Evolutionary conservation across 2,329 filamentous ascomycete species (phyloP), one percentile per base, ranked within the genome.

Genomic region (Fusarium sarcochroum): DNA sequence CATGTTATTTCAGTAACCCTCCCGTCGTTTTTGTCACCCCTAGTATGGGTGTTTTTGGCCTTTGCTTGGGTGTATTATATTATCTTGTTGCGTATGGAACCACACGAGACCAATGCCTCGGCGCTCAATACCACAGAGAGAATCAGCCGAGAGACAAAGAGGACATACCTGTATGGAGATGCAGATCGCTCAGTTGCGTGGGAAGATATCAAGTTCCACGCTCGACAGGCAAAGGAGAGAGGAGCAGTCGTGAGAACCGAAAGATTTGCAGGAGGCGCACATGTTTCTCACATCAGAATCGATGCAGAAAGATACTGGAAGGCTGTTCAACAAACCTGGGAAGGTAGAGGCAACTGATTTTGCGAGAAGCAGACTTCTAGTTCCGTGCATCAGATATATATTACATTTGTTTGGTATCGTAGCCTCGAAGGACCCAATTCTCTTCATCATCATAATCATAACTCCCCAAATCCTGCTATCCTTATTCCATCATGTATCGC

Each of bases 81-180:
- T 46, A 71, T 74, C 41, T 66, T 71, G 73, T 56, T 77, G 63
- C 54, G 76, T 66, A 56, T 68, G 55, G 69, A 74, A 10, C 73
- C 74, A 8, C 71, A 82, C 10, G 74, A 77, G 14, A 71, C 63
- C 54, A 81, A 80, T 64, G 79, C 73, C 18, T 72, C 74, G 58
- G 76, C 77, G 48, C 77, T 83, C 55, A 84, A 83, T 50, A 73
- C 79, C 21, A 51, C 58, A 27, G 58, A 62, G 9, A 67, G 75
- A 35, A 72, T 80, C 47, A 73, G 69, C 13, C 72, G 70, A 32
- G 84, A 86, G 73, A 77, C 77, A 6, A 76, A 80, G 20, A 78
- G 86, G 35, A 76, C 81, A n/a, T 89, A 88, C 63, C 64, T 88
- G 18, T 89, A 87, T 61, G 82, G 84, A 13, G 77, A 80, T 35